These are phyloP conservation scores for Colletotrichum siamense DNA, from an alignment of 2,329 filamentous ascomycete genomes.

Conservation along the genomic window DNA sequence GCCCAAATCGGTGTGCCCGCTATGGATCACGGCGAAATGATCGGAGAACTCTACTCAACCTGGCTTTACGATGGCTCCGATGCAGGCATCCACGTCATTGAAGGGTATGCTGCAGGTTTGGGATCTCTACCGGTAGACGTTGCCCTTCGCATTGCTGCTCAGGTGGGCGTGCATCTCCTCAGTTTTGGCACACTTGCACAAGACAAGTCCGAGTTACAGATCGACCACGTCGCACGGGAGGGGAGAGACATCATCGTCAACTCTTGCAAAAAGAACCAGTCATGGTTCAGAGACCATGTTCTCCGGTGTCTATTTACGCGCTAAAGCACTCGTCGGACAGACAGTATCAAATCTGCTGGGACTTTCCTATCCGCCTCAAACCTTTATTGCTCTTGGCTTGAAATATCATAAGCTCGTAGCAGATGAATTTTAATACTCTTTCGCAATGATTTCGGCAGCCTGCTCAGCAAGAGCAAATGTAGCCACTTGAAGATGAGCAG, in stretches of 20 bases:
- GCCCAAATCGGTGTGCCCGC: background rate
- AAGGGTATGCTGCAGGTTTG: background rate
- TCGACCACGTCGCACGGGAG: background rate
- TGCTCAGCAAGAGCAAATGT: conserved; percentile 64
- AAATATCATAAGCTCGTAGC: background rate
- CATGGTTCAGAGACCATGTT: background rate
- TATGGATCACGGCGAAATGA: background rate
- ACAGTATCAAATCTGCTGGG: background rate
- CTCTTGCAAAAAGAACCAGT: background rate
- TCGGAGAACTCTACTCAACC: background rate
- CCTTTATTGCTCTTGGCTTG: background rate
- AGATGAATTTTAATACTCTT: background rate
- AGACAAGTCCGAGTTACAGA: background rate
- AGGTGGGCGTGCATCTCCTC: background rate
- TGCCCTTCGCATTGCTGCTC: background rate
- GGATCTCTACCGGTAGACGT: background rate
- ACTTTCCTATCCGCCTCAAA: background rate
- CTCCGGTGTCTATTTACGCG: background rate
- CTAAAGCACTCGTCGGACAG: background rate
- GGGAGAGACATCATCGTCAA: background rate
- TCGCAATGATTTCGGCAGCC: conserved; percentile 58
- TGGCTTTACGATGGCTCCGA: background rate
- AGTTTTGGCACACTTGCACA: background rate
- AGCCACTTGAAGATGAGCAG: conserved; percentile 54
- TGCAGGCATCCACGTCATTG: background rate